phyloP scores from a whole-genome alignment of 371 early-diverging fungal genomes.

The Syncephalastrum contaminatum region DNA sequence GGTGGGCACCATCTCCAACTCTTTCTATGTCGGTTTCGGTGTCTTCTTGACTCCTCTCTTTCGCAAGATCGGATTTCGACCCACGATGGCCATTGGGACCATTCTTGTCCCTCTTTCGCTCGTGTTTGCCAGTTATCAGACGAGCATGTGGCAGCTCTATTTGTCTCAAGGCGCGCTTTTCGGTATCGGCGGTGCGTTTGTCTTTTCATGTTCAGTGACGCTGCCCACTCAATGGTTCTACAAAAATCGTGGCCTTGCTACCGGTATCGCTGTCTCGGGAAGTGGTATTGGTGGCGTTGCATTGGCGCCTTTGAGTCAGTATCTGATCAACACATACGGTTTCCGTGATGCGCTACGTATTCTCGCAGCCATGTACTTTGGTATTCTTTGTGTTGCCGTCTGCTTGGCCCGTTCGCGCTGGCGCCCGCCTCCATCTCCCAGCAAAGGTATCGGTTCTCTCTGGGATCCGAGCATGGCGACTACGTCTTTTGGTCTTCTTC shows the following conservation, averaged over 20 bases:
- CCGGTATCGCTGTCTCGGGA: constrained; percentile 64
- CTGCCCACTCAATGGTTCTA: constrained; percentile 53
- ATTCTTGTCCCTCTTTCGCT: constrained; percentile 18
- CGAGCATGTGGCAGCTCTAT: constrained; percentile 49
- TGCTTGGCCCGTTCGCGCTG: constrained; percentile 26
- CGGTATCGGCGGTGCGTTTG: constrained; percentile 36
- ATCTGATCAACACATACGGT: constrained; percentile 47
- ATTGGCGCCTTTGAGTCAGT: constrained; percentile 55
- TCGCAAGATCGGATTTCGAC: constrained; percentile 46
- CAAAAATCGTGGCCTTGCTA: constrained; percentile 35
- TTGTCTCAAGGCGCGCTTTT: constrained; percentile 55
- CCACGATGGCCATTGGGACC: constrained; percentile 51
- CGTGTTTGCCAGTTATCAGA: constrained; percentile 45
- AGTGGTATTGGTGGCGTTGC: constrained; percentile 72
- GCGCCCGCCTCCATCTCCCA: constrained; percentile 13
- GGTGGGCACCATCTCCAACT: constrained; percentile 17
- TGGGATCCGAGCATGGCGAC: constrained; percentile 16
- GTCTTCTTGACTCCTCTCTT: constrained; percentile 53
- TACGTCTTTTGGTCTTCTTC: constrained; percentile 25
- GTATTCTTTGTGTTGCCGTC: constrained; percentile 32
- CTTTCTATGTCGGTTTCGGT: constrained; percentile 9
- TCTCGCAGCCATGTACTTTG: constrained; percentile 29
- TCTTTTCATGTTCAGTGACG: constrained; percentile 41
- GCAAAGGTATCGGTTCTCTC: constrained; percentile 15
- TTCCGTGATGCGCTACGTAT: constrained; percentile 52